Base-by-base conservation (phyloP, 2,329 filamentous ascomycete species). In the Beauveria caledonica region DNA sequence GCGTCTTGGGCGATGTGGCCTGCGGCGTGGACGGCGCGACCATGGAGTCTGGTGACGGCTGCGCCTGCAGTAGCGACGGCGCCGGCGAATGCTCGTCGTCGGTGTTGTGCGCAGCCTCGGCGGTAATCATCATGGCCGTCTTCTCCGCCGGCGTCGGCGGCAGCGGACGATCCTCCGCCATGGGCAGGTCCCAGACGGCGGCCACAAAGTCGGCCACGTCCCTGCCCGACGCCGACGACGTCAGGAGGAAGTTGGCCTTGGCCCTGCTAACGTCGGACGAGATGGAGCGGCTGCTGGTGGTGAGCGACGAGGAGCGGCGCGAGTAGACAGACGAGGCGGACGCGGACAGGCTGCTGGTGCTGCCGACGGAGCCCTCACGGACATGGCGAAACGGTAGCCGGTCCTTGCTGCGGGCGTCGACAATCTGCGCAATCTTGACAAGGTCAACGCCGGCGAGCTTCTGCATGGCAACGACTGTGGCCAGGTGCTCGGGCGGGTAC, bases 351-450 rank as follows among this genome's bases (percentile, higher is more conserved):
- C 68, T 66, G 1, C 69, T 65, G 40, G 68, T 64, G 29, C 63
- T 67, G 17, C 63, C 67, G 40, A 73, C 68, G 6, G 69, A 71
- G 19, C 64, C 66, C 0, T 74, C 74, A 4, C 73, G 71, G n/a
- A 76, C 66, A 45, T 77, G 73, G 2, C 69, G 76, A 60, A 77
- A 77, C 0, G 73, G 72, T 1, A 70, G 65, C 5, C 69, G 64
- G 8, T 75, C 72, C 25, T 70, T 70, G 62, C 71, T 72, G 17
- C 74, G 72, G 10, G 78, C 68, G 62, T 80, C 74, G 10, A 86
- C 68, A 40, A 87, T 78, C 11, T 82, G 82, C 3, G 81, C 82
- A 6, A 87, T 76, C 67, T 83, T 85, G 70, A 87, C 74, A 23
- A 83, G 67, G 39, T 83, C 78, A 1, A 74, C 72, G 2, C 85